Evolutionary conservation across 805 yeast species (phyloP), one percentile per base, ranked within the genome.

Genomic region (Saccharomyces kudriavzevii): DNA sequence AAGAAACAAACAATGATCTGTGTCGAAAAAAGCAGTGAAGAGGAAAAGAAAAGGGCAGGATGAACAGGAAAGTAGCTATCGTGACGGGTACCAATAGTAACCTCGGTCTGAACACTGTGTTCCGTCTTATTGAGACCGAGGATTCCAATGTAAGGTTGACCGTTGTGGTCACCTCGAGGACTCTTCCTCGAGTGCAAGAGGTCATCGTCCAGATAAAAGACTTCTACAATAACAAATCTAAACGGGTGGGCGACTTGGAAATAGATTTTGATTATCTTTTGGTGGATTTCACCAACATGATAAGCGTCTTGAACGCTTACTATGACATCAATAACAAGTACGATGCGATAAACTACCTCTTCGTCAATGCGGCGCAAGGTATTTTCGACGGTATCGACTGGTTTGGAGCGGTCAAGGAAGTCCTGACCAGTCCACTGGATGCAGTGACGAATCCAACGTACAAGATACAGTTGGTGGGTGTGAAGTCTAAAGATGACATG

Each of bases 261-360:
- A 77, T 90, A 5, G 95, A 89, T 64, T 92, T 85, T 64, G 99
- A 94, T 70, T 94, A 94, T 62, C 64, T 91, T 1, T 72, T 94
- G 49, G 83, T 94, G n/a, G 98, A 94, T 67, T 90, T 92, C 67
- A 79, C 91, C 11, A 82, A 87, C 62, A 89, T 91, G 96, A 85
- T 89, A 9, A 87, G 96, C 0, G 80, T 91, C 13, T 72, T 88
- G 28, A 77, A 79, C 27, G 96, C 96, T 0, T 80, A 81, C 53
- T 77, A 84, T 59, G 96, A 89, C 52, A 69, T 94, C 56, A 70
- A 71, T 56, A 79, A 82, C 60, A 79, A 82, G 56, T 91, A 85
- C 71, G 64, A 69, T 5, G 79, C 82, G 47, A 77, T 94, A 35
- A 91, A 94, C 69, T 89, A 84, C 66, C 69, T 91, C 56, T 88